Base-by-base conservation (phyloP, 2,329 filamentous ascomycete genomes). In the Alternaria sp. region DNA sequence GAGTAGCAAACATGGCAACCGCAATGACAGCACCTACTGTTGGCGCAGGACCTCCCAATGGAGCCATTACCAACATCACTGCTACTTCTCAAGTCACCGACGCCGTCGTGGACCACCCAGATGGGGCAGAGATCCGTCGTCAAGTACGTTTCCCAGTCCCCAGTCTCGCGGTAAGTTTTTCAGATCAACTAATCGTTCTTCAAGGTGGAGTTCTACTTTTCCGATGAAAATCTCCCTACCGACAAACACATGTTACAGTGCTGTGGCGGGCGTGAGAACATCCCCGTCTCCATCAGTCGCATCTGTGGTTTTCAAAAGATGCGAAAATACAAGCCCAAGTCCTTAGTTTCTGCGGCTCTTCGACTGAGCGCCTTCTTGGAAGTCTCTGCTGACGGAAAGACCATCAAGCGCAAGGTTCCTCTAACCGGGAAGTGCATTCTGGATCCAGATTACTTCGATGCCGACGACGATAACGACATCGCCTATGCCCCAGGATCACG, bases 131-230 rank as follows among this genome's bases (percentile, higher is more conserved):
- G 8, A 77, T 79, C 15, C 76, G 75, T 26, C 67, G 68, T 11
- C 76, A 78, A 63, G 76, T 76, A 56, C n/a, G 70, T 59, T 1
- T 23, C 17, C 28, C 17, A 12, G 5, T 13, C 7, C 28, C 13
- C 7, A 23, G n/a, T 10, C 6, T 28, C 6, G 23, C 36, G 12
- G 19, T 23, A 55, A 54, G n/a, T 23, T 21, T 25, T 49, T 21
- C 19, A 11, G 26, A 23, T 2, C 19, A 28, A 30, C 53, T 61
- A 25, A 68, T 59, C 61, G n/a, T 63, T 46, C 45, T 17, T 69
- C 12, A 19, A 85, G 77, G 81, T 85, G 23, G 83, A 85, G 52
- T 84, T 75, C 73, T 85, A 84, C 73, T 85, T 85, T 74, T 83
- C 81, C 19, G 83, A 85, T 54, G 79, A 82, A 57, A 85, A 84